These are phyloP conservation scores for Syzygium aqueum DNA, from an alignment of 345 rosid genomes.

Conservation along the genomic window DNA sequence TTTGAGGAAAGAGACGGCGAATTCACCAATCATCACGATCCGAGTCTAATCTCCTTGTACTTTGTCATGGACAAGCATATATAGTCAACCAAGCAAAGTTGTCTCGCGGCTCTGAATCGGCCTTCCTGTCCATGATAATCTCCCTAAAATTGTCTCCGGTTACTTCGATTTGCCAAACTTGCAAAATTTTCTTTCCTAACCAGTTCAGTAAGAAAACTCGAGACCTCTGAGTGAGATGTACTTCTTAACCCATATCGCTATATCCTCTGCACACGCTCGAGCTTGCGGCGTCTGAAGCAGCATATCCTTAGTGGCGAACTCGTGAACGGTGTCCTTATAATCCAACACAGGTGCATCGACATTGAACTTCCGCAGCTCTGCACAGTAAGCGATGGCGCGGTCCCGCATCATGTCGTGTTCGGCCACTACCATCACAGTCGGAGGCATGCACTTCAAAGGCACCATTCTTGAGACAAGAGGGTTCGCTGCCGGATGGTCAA, in stretches of 20 bases:
- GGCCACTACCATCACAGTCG: constrained; percentile 84
- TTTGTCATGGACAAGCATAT: not conserved
- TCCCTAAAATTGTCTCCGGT: not conserved
- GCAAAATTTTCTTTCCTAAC: not conserved
- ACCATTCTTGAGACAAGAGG: constrained; percentile 62
- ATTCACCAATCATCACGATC: not conserved
- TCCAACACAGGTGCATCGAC: constrained; percentile 87
- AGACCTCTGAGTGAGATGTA: constrained; percentile 77
- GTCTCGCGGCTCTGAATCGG: not conserved
- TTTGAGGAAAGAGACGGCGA: not conserved
- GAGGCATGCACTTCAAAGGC: constrained; percentile 82
- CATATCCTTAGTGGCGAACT: constrained; percentile 86
- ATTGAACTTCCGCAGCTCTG: constrained; percentile 67
- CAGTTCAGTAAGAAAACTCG: constrained; percentile 71
- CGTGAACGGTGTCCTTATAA: constrained; percentile 86
- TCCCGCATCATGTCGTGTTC: constrained; percentile 98
- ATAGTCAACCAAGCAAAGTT: not conserved
- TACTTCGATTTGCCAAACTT: not conserved
- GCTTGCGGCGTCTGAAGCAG: constrained; percentile 88
- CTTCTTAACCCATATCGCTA: constrained; percentile 89
- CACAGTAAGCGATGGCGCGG: constrained; percentile 79
- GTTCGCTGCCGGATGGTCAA: constrained; percentile 81
- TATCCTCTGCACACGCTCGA: constrained; percentile 84
- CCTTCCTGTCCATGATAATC: not conserved
- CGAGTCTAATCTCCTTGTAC: not conserved